These are phyloP conservation scores for Vitis hybrid DNA, from an alignment of 177 flowering plant genomes.

Conservation along the genomic window DNA sequence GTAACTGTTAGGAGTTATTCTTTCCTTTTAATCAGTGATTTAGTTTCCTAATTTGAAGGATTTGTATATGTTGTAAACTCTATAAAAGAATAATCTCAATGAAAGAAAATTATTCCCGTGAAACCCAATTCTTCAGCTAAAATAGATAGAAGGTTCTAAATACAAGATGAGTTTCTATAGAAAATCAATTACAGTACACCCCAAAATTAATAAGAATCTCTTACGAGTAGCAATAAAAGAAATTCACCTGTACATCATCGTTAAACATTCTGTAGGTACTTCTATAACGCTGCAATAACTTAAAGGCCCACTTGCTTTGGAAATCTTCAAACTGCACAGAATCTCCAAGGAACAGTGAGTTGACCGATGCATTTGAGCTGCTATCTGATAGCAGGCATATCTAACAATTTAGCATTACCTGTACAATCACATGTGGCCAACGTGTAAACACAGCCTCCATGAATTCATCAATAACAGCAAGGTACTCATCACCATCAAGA, in stretches of 20 bases:
- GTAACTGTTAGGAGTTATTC: no score
- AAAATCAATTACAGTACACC: no score
- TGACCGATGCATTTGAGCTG: not conserved
- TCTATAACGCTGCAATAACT: constrained; percentile 90
- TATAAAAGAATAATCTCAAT: no score
- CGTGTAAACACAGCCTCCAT: constrained; percentile 99
- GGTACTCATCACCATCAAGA: constrained; percentile 92
- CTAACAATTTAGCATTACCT: constrained; percentile 39
- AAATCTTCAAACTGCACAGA: constrained; percentile 91
- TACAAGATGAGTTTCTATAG: no score
- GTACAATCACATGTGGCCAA: constrained; percentile 98
- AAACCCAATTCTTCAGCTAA: no score
- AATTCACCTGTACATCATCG: constrained; percentile 92
- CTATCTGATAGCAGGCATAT: not conserved
- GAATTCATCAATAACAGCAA: constrained; percentile 89
- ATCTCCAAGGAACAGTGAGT: not conserved
- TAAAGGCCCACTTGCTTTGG: constrained; percentile 98
- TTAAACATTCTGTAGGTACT: constrained; percentile 89
- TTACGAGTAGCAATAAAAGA: not conserved
- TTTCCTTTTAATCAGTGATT: no score
- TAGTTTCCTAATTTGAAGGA: no score
- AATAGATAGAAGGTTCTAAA: no score
- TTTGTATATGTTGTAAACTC: no score
- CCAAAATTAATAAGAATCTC: not conserved
- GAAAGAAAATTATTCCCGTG: no score